Conservation (phyloP, 2,329 filamentous ascomycete genomes). For the Talaromyces sp. region DNA sequence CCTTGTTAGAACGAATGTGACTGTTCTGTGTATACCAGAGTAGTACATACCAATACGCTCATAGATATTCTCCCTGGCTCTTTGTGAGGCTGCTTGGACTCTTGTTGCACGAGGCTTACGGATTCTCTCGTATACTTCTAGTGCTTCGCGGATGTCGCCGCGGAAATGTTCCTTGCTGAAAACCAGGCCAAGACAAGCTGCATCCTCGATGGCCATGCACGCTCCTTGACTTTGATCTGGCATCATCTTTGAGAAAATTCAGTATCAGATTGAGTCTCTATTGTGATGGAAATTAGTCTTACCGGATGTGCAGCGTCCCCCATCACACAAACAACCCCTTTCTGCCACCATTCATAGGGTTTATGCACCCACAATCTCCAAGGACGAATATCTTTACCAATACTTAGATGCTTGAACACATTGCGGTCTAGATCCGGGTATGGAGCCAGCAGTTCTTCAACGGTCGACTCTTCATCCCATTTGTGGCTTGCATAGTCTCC, state of each 20-base stretch:
- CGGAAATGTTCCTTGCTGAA: constrained; percentile 51
- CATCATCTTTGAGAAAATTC: constrained; percentile 49
- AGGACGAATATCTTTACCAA: constrained; percentile 61
- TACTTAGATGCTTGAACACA: constrained; percentile 56
- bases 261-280: neutral
- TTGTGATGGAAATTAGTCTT: neutral
- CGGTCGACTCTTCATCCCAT: constrained; percentile 55
- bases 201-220: constrained; percentile 66
- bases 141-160: constrained; percentile 48
- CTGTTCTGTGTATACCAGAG: neutral
- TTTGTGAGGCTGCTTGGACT: constrained; percentile 57
- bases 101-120: constrained; percentile 54
- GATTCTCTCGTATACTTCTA: constrained; percentile 52
- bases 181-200: constrained; percentile 59
- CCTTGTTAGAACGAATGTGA: neutral
- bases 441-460: constrained; percentile 59
- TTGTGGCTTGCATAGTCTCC: constrained; percentile 60
- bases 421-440: constrained; percentile 59
- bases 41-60: constrained; percentile 54
- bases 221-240: constrained; percentile 67
- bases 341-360: constrained; percentile 58
- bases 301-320: constrained; percentile 64
- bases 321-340: constrained; percentile 54
- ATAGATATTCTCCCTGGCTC: constrained; percentile 60
- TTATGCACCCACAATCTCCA: constrained; percentile 57